Conservation (phyloP, 768 basidiomycete genomes). For the Lentinula sp. region DNA sequence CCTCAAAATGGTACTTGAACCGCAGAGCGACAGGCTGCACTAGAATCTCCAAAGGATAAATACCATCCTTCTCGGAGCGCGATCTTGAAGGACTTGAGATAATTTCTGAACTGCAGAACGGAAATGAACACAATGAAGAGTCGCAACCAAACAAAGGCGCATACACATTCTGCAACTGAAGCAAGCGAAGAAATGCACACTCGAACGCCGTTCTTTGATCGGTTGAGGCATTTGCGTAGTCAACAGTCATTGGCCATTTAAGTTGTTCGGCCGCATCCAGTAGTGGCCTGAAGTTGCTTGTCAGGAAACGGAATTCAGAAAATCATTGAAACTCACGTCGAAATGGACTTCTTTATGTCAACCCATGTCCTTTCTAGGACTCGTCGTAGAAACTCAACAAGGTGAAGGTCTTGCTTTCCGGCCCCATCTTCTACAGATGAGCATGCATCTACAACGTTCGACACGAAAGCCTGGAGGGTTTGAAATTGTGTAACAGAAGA, state of each 20-base stretch:
- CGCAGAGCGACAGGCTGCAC: conserved; percentile 78
- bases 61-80: conserved; percentile 39
- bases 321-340: conserved; percentile 39
- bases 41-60: conserved; percentile 84
- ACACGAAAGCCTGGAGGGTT: conserved; percentile 56
- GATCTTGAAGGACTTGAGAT: conserved; percentile 21
- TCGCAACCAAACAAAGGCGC: conserved; percentile 20
- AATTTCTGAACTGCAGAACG: conserved; percentile 42
- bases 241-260: conserved; percentile 79
- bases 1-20: conserved; percentile 95
- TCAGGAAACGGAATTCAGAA: neutral
- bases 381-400: conserved; percentile 56
- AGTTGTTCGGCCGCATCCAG: conserved; percentile 62
- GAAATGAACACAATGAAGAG: neutral
- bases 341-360: conserved; percentile 62
- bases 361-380: conserved; percentile 72
- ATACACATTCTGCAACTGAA: conserved; percentile 74
- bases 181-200: conserved; percentile 66
- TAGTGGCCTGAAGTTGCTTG: conserved; percentile 43
- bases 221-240: conserved; percentile 47
- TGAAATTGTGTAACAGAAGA: conserved; percentile 52
- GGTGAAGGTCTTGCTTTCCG: conserved; percentile 46
- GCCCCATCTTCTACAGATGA: conserved; percentile 37
- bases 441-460: conserved; percentile 39
- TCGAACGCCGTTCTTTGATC: conserved; percentile 66